phyloP scores from a whole-genome alignment of 345 rosid species.

The Populus pruinosa region DNA sequence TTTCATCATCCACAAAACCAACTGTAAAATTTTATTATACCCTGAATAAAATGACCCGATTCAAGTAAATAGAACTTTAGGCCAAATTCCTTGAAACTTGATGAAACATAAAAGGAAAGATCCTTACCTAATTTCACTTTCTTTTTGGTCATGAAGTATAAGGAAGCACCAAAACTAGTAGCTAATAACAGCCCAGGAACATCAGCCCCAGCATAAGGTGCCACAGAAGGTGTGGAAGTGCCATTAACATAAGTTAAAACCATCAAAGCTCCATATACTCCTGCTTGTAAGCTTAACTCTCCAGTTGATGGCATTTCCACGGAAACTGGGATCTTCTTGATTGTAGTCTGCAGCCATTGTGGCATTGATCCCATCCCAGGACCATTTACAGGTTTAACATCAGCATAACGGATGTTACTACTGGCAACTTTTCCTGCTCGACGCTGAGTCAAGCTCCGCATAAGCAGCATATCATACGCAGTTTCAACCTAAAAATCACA shows the following conservation, averaged over 20 bases:
- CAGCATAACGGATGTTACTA: conserved; percentile 79
- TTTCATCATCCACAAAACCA: conserved; percentile 1
- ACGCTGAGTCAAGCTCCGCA: conserved; percentile 89
- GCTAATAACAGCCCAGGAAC: conserved; percentile 82
- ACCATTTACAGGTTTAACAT: conserved; percentile 63
- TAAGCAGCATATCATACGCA: conserved; percentile 95
- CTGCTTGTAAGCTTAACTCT: conserved; percentile 76
- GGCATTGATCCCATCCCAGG: conserved; percentile 54
- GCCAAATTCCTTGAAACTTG: not conserved
- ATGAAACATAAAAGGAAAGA: not conserved
- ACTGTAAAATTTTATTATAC: not conserved
- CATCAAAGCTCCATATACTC: conserved; percentile 89
- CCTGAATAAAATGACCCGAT: not conserved
- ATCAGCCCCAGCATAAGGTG: conserved; percentile 67
- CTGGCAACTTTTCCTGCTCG: conserved; percentile 77
- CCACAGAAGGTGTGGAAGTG: conserved; percentile 41
- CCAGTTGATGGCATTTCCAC: conserved; percentile 69
- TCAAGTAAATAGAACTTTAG: not conserved
- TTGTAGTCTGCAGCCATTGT: conserved; percentile 62
- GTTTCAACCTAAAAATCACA: conserved; percentile 66
- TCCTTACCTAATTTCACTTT: conserved; percentile 77
- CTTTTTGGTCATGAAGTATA: conserved; percentile 81
- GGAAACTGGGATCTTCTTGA: conserved; percentile 59
- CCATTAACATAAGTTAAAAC: conserved; percentile 78
- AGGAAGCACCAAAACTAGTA: conserved; percentile 81